These are phyloP conservation scores for Amaranthus tricolor DNA, from an alignment of 179 eudicot species.

Conservation along the genomic window DNA sequence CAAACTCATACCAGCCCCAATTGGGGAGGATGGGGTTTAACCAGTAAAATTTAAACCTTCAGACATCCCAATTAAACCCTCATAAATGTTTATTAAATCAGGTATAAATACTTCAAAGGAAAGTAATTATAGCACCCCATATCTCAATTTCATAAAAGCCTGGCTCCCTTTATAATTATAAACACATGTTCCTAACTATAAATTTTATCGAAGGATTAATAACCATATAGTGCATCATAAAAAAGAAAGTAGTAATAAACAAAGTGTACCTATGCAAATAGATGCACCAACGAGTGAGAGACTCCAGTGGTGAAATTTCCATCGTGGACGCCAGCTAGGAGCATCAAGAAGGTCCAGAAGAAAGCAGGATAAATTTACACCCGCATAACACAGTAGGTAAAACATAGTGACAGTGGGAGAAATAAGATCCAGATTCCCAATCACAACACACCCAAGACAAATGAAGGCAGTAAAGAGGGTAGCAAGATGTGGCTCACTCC, in stretches of 20 bases:
- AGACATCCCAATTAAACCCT: too few relatives aligned
- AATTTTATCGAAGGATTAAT: neutral
- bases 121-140: neutral
- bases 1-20: too few relatives aligned
- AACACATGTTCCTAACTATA: neutral
- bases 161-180: neutral
- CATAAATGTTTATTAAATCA: neutral
- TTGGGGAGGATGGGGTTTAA: too few relatives aligned
- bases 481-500: slow-evolving; percentile 81
- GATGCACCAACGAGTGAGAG: slow-evolving; percentile 95
- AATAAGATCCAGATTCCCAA: slow-evolving; percentile 96
- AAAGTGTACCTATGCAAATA: slow-evolving; percentile 72
- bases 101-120: neutral
- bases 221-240: neutral
- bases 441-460: slow-evolving; percentile 86
- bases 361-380: slow-evolving; percentile 97
- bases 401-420: slow-evolving; percentile 95
- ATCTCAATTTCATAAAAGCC: neutral
- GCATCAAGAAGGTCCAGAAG: slow-evolving; percentile 97
- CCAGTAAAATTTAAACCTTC: too few relatives aligned
- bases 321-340: slow-evolving; percentile 99
- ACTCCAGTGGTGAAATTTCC: slow-evolving; percentile 99
- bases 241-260: neutral
- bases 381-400: slow-evolving; percentile 90
- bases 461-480: slow-evolving; percentile 95